Percentiles rank a stretch among this genome's conserved stretches.
Conservation (phyloP, 2,329 filamentous ascomycete genomes). For the Sclerotinia minor region DNA sequence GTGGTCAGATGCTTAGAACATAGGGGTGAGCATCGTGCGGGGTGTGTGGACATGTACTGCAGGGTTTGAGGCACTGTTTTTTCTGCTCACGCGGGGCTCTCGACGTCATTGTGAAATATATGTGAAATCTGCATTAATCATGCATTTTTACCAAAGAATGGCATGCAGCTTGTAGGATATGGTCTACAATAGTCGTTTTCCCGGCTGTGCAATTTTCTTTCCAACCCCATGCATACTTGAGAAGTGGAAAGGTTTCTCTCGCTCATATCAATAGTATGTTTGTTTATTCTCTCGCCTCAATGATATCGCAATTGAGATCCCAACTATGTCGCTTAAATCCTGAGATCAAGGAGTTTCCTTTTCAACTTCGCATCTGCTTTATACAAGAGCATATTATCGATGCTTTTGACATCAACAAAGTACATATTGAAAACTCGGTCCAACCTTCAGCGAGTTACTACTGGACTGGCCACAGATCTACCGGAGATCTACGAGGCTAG, state of each 20-base stretch:
- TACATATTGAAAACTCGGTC: neutral
- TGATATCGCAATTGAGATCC: neutral
- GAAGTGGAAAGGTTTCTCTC: neutral
- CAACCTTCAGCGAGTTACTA: neutral
- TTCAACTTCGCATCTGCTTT: neutral
- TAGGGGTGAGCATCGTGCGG: neutral
- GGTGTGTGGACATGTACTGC: neutral
- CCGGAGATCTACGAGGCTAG: neutral
- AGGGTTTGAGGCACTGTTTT: neutral
- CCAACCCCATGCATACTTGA: neutral
- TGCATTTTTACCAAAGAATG: neutral
- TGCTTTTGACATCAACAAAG: neutral
- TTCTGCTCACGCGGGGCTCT: neutral
- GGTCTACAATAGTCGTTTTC: neutral
- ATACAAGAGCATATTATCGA: neutral
- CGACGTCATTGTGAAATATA: neutral
- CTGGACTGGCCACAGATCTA: neutral
- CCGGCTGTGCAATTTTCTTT: neutral
- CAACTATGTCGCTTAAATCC: neutral
- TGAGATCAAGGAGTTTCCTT: neutral
- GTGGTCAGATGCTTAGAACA: neutral
- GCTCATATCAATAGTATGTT: neutral
- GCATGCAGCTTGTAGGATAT: neutral
- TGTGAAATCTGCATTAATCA: too few relatives aligned
- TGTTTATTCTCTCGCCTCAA: neutral